Percentiles rank a stretch among this genome's conserved stretches.
phyloP scores from a whole-genome alignment of 1,284 basidiomycete species.

The Sporisorium graminicola region DNA sequence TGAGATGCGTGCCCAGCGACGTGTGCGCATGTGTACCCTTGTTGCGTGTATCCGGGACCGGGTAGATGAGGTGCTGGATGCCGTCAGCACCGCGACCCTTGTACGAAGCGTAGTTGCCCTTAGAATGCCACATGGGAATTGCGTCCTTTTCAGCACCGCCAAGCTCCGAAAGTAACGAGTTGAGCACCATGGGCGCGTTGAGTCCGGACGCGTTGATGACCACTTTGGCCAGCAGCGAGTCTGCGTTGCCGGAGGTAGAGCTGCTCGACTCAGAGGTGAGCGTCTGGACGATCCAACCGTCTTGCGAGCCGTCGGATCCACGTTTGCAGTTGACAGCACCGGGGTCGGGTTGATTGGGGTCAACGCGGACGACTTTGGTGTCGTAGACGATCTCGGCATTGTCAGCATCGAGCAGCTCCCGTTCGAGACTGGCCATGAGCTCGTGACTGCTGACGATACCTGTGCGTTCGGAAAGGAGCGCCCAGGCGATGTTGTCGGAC shows the following conservation, averaged over 20 bases:
- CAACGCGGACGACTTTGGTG: conserved; percentile 88
- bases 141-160: conserved; percentile 21
- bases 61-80: conserved; percentile 65
- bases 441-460: conserved; percentile 91
- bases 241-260: conserved; percentile 70
- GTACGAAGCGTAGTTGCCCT: conserved; percentile 67
- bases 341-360: conserved; percentile 72
- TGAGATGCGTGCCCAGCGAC: conserved; percentile 65
- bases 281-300: conserved; percentile 75
- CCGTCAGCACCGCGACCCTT: conserved; percentile 52
- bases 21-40: conserved; percentile 58
- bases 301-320: conserved; percentile 55
- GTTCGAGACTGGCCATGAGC: conserved; percentile 81
- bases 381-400: conserved; percentile 82
- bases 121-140: conserved; percentile 62
- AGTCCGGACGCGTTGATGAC: conserved; percentile 91
- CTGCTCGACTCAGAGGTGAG: conserved; percentile 45
- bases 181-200: conserved; percentile 71
- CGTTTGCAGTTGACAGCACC: conserved; percentile 31
- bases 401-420: conserved; percentile 80
- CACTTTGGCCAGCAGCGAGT: conserved; percentile 83
- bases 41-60: conserved; percentile 57
- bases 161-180: conserved; percentile 49
- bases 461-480: conserved; percentile 86
- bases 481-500: conserved; percentile 78